A percentile compares a stretch with the other conserved stretches of the same genome.
Conservation (phyloP, 2,329 filamentous ascomycete species). For the Fusarium euwallaceae region DNA sequence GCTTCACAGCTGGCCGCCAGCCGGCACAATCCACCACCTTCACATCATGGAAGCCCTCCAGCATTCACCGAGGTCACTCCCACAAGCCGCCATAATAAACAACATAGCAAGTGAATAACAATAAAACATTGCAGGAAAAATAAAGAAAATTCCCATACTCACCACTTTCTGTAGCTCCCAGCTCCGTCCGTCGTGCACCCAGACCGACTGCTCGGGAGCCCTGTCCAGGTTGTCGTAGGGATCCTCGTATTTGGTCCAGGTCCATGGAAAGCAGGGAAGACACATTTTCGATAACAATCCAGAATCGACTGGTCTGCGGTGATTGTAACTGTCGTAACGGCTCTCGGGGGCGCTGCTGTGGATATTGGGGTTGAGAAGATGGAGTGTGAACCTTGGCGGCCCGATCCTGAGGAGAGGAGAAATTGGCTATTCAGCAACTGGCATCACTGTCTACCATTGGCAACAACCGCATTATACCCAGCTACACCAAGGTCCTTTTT, state of each 20-base stretch:
- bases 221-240: conserved; percentile 52
- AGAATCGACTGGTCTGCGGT: fast-evolving
- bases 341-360: neutral
- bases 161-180: conserved; percentile 58
- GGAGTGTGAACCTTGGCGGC: neutral
- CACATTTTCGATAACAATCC: conserved; percentile 57
- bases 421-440: neutral
- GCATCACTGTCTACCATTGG: conserved; percentile 8
- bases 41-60: neutral
- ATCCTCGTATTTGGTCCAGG: conserved; percentile 61
- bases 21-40: conserved; percentile 7
- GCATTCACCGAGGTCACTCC: neutral
- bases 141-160: conserved; percentile 42
- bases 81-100: neutral
- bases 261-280: conserved; percentile 66
- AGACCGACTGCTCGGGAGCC: conserved; percentile 57
- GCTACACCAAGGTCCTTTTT: neutral
- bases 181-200: conserved; percentile 53
- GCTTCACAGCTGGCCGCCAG: conserved; percentile 17
- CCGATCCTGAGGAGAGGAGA: neutral
- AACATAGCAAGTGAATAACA: neutral
- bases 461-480: neutral
- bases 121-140: neutral
- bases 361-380: conserved; percentile 6
- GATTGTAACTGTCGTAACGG: neutral